Evolutionary conservation across 164 flowering plant species (phyloP).

Genomic region (Houttuynia cordata): DNA sequence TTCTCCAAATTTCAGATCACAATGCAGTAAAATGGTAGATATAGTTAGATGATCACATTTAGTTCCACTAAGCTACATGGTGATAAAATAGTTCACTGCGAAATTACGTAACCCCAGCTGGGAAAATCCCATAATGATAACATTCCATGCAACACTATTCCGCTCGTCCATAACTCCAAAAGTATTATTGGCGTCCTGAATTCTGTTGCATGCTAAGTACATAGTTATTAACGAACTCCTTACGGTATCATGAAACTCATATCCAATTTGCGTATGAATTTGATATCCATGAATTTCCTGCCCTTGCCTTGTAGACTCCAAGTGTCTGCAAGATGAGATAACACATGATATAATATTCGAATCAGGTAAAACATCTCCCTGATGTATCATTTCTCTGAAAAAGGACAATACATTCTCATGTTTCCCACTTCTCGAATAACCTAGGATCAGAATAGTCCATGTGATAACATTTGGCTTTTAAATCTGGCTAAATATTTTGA

Average conservation of each 20-base stretch:
- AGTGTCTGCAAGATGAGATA: constrained; percentile 29
- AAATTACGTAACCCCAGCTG: constrained; percentile 18
- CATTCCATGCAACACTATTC: constrained; percentile 50
- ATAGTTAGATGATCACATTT: constrained; percentile 27
- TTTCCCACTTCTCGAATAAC: constrained; percentile 35
- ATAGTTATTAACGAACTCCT: constrained; percentile 41
- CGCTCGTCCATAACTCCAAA: constrained; percentile 35
- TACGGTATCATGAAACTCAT: constrained; percentile 25
- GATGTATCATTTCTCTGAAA: constrained; percentile 34
- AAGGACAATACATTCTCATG: constrained; percentile 26
- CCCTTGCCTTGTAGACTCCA: constrained; percentile 21
- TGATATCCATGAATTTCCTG: constrained; percentile 44
- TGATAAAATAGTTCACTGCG: constrained; percentile 26
- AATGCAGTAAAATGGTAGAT: constrained; percentile 33
- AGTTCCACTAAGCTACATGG: constrained; percentile 30
- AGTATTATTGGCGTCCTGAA: constrained; percentile 21
- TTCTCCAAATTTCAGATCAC: constrained; percentile 31
- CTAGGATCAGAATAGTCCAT: constrained; percentile 42
- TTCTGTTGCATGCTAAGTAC: constrained; percentile 25
- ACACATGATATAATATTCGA: constrained; percentile 33
- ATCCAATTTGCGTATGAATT: constrained; percentile 10
- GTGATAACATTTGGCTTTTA: constrained; percentile 39
- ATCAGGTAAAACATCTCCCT: constrained; percentile 22
- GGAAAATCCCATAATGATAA: constrained; percentile 36
- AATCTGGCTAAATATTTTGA: constrained; percentile 23